Evolutionary conservation across 2,329 filamentous ascomycete species (phyloP), one percentile per base, ranked within the genome.

Genomic region (Myriosclerotinia duriaeana): DNA sequence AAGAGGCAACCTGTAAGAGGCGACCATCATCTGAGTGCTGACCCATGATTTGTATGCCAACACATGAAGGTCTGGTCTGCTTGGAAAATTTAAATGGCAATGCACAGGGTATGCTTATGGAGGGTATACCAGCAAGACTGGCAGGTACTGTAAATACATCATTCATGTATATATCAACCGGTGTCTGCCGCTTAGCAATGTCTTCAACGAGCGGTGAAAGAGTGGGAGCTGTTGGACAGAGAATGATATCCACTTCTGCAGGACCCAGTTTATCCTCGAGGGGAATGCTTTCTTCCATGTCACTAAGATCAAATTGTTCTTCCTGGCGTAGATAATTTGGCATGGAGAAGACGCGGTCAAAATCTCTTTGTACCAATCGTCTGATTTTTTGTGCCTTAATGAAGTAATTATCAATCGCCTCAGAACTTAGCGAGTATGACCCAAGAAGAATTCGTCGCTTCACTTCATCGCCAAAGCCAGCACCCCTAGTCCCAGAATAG

Each of bases 81-180:
- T 76, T 72, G 2, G 77, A 75, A 7, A 71, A 72, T 9, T 72
- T 69, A 1, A 72, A 68, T 26, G 69, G 68, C 2, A 76, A 7
- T 30, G 53, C 34, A 77, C 69, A 89, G 0, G 95, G 94, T 14
- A 99, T 83, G 71, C 90, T 97, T 61, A 97, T 85, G 14, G 93
- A 91, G 3, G 95, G 95, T 65, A 99, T 80, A 0, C 95, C 95
- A 0, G 94, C 95, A 71, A 99, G 80, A 78, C 93, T 97, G 2
- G 94, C 93, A 1, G 95, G 95, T 1, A 99, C 94, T 0, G 95
- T 98, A 73, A 98, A 94, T 1, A 98, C 89, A 78, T 99, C 95
- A 74, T 95, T 97, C 82, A 91, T 90, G 75, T 97, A 98, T 1
- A 85, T 85, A 72, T 94, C 87, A n/a, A 96, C 67, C 12, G 84